Base-by-base conservation (phyloP, 768 basidiomycete species). In the Leccinum subgranulosum region DNA sequence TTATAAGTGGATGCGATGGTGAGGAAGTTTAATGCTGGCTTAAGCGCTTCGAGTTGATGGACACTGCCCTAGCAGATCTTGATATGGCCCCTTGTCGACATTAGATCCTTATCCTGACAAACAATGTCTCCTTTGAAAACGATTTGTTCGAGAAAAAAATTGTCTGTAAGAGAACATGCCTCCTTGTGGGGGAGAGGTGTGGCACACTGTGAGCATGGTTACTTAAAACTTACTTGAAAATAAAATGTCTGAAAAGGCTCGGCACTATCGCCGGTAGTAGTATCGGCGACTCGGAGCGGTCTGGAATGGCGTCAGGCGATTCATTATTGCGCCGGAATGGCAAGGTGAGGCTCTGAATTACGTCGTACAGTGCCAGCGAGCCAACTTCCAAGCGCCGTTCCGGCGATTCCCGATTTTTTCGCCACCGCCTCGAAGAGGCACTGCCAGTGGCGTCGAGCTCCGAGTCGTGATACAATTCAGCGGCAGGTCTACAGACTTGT, bases 1-100 rank as follows among this genome's bases (percentile, higher is more conserved):
- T 34, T 61, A 58, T 65, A 62, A 58, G 49, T 33, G 33, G 5
- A 45, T 43, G 1, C 3, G 12, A 10, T 25, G 15, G 57, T 46
- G 51, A 34, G 53, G 39, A 48, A 31, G 45, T 29, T 33, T 19
- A 15, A 45, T 45, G 19, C 36, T 36, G 50, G 15, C 41, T n/a
- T n/a, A n/a, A n/a, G n/a, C n/a, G n/a, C n/a, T 19, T 7, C 17
- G 15, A 2, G 7, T 10, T 19, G 19, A 49, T 34, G 46, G 45
- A 15, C 25, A 45, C 12, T 1, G 23, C 36, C n/a, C 6, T 2
- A 12, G 31, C 29, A 11, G 14, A 34, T 50, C 56, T 21, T 23
- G 47, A 45, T 21, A 41, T 21, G 23, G 23, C n/a, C 17, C 3
- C 14, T 23, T 23, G 12, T 8, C 10, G 21, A 28, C 36, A 36